Evolutionary conservation across 805 yeast genomes (phyloP), one percentile per base, ranked within the genome.

Genomic region (Maudiozyma barnettii): DNA sequence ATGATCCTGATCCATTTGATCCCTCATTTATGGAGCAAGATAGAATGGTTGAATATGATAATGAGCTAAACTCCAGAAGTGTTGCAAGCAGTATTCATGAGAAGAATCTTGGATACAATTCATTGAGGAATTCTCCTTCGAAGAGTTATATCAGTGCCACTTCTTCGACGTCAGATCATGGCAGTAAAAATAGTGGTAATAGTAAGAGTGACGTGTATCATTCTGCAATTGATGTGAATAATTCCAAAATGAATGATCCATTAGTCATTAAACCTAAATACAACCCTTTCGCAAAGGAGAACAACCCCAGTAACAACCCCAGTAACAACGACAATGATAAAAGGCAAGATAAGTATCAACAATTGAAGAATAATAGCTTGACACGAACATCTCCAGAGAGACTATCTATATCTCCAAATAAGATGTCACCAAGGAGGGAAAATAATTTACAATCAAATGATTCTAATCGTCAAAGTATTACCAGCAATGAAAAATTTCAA

Each of bases 11-110:
- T 44, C 54, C 61, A 8, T 61, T 61, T 49, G 62, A 58, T 44
- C 60, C 63, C 6, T 61, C 55, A 44, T 56, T 49, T 37, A 45
- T 56, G 47, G 61, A 56, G 36, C 54, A 55, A 42, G 49, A 55
- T 22, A 54, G 54, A 41, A 50, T 57, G 52, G 23, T 44, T 13
- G 51, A 46, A 39, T 16, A 45, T 10, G 51, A 50, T 26, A 48
- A 49, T 36, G 43, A 37, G 9, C 41, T 38, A 13, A 22, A 18
- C 12, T 14, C 23, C n/a, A 30, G 45, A 33, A 35, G 40, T 19
- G 35, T 36, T n/a, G 20, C 39, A 36, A 36, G 39, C 13, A 19
- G 22, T 36, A 36, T 36, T 33, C 36, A 33, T 33, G 36, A 33
- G n/a, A 33, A 33, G 16, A 6, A 5, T 33, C 36, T 33, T n/a